Evolutionary conservation across 73 alveolate genomes (phyloP).

Genomic region (Blepharisma stoltei): DNA sequence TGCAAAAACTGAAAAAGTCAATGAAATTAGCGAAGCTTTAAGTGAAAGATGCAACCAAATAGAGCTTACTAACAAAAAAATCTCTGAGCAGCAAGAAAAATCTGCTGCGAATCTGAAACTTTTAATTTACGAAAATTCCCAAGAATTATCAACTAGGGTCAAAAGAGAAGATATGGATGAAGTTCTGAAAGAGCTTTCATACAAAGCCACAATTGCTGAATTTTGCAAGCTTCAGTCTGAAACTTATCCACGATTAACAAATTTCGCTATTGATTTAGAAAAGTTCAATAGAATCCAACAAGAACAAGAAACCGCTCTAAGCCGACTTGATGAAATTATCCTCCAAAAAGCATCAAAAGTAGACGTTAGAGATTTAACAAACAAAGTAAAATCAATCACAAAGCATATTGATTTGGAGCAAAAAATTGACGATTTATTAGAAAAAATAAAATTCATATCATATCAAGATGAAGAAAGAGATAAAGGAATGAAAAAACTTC

Average conservation of each 20-base stretch:
- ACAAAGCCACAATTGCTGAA: not conserved
- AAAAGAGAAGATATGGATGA: too few relatives aligned
- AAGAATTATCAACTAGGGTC: too few relatives aligned
- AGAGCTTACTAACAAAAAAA: too few relatives aligned
- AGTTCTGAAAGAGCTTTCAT: not conserved
- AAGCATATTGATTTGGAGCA: not conserved
- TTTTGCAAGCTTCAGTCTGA: not conserved
- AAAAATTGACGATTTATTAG: not conserved
- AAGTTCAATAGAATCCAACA: not conserved
- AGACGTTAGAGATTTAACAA: not conserved
- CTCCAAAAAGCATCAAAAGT: conserved; percentile 1
- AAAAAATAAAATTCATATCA: not conserved
- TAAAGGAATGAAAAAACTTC: not conserved
- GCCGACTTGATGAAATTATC: conserved; percentile 7
- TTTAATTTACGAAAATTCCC: too few relatives aligned
- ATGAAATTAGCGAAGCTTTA: too few relatives aligned
- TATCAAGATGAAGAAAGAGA: not conserved
- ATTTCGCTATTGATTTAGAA: not conserved
- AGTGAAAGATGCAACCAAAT: too few relatives aligned
- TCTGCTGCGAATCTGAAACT: too few relatives aligned
- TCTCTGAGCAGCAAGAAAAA: too few relatives aligned
- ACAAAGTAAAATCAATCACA: not conserved
- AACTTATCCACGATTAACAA: not conserved
- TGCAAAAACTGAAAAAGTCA: too few relatives aligned
- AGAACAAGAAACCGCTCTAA: conserved; percentile 4